Evolutionary conservation across 805 yeast genomes (phyloP).

Genomic region (Candida oleophila): DNA sequence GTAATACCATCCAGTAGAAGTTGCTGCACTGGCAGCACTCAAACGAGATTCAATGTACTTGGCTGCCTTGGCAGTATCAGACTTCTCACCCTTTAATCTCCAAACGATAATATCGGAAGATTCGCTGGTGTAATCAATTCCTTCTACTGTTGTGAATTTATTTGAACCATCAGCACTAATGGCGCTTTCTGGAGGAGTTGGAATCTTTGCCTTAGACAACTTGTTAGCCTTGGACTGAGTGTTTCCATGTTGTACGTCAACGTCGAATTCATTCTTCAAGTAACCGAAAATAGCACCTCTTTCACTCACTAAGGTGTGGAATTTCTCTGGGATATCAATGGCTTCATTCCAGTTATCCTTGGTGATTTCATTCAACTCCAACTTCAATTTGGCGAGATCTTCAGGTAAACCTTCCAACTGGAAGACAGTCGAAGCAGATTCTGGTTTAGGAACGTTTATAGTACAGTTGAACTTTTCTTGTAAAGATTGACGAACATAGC

Average conservation of each 20-base stretch:
- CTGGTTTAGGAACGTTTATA: conserved; percentile 65
- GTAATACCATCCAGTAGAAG: conserved; percentile 62
- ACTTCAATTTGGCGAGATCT: conserved; percentile 60
- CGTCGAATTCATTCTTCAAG: conserved; percentile 50
- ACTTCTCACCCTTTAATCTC: conserved; percentile 60
- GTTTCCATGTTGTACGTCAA: conserved; percentile 61
- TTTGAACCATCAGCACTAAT: conserved; percentile 30
- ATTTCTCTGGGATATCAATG: conserved; percentile 55
- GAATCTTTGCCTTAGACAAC: conserved; percentile 42
- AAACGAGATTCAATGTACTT: conserved; percentile 50
- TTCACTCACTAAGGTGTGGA: conserved; percentile 63
- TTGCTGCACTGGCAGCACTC: conserved; percentile 44
- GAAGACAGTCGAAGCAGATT: conserved; percentile 50
- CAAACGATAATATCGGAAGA: conserved; percentile 51
- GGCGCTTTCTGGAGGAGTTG: conserved; percentile 48
- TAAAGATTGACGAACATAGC: conserved; percentile 66
- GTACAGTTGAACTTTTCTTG: conserved; percentile 67
- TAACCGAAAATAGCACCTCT: conserved; percentile 61
- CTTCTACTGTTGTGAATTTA: conserved; percentile 48
- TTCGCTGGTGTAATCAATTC: conserved; percentile 21
- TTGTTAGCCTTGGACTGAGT: conserved; percentile 48
- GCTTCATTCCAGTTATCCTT: conserved; percentile 56
- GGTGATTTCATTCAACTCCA: conserved; percentile 58
- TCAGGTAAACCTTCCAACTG: conserved; percentile 66
- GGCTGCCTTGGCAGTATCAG: conserved; percentile 52